Conservation (phyloP, 2,329 filamentous ascomycete genomes). For the Aspergillus intermedius region DNA sequence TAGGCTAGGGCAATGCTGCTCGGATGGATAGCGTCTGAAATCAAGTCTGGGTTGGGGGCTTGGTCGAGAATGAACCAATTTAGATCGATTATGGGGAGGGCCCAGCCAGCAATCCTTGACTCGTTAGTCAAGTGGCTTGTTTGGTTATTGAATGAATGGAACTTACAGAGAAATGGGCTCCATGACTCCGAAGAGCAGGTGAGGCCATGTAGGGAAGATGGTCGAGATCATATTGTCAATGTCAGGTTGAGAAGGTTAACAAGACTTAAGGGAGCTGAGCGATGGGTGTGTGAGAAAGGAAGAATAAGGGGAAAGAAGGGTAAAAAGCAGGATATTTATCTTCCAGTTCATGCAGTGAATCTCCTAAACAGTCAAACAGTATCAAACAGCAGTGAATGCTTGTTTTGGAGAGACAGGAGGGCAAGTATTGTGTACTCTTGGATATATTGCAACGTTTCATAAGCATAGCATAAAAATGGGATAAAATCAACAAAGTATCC, state of each 20-base stretch:
- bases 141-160: background rate
- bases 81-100: constrained; percentile 51
- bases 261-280: background rate
- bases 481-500: too few species aligned
- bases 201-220: constrained; percentile 57
- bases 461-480: too few species aligned
- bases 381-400: too few species aligned
- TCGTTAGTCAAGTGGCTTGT: constrained; percentile 6
- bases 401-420: too few species aligned
- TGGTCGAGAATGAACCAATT: constrained; percentile 61
- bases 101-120: constrained; percentile 53
- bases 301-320: background rate
- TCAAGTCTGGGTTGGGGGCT: constrained; percentile 42
- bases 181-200: constrained; percentile 60
- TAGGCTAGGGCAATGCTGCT: constrained; percentile 52
- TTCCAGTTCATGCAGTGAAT: too few species aligned
- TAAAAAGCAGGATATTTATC: background rate
- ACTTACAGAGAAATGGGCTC: constrained; percentile 64
- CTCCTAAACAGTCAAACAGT: too few species aligned
- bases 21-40: constrained; percentile 23
- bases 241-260: background rate
- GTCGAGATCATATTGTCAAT: constrained; percentile 23
- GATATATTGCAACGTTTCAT: background rate
- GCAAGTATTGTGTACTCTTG: background rate
- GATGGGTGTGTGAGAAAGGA: background rate